Evolutionary conservation across 2,329 filamentous ascomycete species (phyloP), one percentile per base, ranked within the genome.

Genomic region (Neonectria punicea): DNA sequence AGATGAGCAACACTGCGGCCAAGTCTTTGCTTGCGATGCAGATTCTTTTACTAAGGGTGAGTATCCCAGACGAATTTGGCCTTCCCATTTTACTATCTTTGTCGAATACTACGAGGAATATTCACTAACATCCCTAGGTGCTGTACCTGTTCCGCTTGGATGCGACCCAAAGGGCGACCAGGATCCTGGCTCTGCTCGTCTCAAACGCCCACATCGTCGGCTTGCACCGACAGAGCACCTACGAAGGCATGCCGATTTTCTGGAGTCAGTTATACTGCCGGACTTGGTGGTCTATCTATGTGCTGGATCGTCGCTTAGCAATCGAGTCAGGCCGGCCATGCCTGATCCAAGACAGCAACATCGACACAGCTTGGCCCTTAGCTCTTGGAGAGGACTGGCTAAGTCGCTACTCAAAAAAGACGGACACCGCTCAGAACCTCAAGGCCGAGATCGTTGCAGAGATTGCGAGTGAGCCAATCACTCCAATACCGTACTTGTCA

Each of bases 321-420:
- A 53, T 69, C 2, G 67, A 69, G 25, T 70, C 67, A 2, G 67
- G 67, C 1, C 60, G 66, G 5, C 67, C 67, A 22, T 70, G 65
- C 14, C 36, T 70, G 6, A 70, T 70, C 1, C 67, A 70, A 46
- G 67, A 70, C 56, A 63, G 43, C 55, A 68, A 70, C 28, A 53
- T 70, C 16, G 67, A 70, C 14, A 65, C 63, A 0, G 47, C 64
- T 1, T 43, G 68, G 13, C 67, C 67, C 0, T 22, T 70, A 2
- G 67, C 67, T 16, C 58, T 70, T 2, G 59, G 67, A 11, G 67
- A 70, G 13, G 67, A 70, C 25, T 70, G 67, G 67, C 55, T 70
- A 54, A 54, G 54, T 1, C 55, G 55, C n/a, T 58, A 44, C 50
- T 22, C 61, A 13, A 41, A 62, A n/a, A 57, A 43, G 22, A 60